Conservation (phyloP, 129 eudicot species). For the Kitagawia praeruptora region DNA sequence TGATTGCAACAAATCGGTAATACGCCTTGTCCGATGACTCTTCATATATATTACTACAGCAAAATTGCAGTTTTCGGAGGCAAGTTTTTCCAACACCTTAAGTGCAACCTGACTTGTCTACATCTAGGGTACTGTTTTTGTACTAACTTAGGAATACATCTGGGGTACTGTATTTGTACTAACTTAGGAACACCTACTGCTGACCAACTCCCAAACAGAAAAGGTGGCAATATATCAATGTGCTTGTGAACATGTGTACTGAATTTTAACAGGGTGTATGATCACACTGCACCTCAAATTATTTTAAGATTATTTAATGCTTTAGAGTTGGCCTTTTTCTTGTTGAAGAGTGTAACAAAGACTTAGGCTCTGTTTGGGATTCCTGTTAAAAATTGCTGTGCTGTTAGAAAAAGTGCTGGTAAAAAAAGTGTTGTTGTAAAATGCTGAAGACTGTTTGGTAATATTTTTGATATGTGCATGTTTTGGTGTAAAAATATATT, state of each 20-base stretch:
- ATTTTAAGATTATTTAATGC: not conserved
- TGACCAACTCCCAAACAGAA: not conserved
- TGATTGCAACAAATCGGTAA: slow-evolving; percentile 90
- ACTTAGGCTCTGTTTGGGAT: too few relatives aligned
- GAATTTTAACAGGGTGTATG: not conserved
- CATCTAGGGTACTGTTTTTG: too few relatives aligned
- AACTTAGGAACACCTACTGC: too few relatives aligned
- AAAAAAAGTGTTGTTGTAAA: too few relatives aligned
- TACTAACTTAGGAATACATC: too few relatives aligned
- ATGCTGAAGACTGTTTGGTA: too few relatives aligned
- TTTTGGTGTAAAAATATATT: too few relatives aligned
- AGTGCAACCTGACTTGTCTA: slow-evolving; percentile 93
- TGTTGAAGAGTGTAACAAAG: not conserved
- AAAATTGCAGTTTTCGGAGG: slow-evolving; percentile 63
- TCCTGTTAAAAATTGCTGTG: too few relatives aligned
- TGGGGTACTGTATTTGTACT: too few relatives aligned
- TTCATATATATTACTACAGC: slow-evolving; percentile 64
- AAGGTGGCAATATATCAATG: not conserved
- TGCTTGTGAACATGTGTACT: not conserved
- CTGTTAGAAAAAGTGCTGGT: too few relatives aligned
- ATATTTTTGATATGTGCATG: too few relatives aligned
- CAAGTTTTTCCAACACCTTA: slow-evolving; percentile 74
- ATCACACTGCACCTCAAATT: not conserved
- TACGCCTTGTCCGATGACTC: slow-evolving; percentile 83
- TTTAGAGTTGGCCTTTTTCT: not conserved